Conservation (phyloP, 768 basidiomycete genomes). For the Dacryopinax spathularia region DNA sequence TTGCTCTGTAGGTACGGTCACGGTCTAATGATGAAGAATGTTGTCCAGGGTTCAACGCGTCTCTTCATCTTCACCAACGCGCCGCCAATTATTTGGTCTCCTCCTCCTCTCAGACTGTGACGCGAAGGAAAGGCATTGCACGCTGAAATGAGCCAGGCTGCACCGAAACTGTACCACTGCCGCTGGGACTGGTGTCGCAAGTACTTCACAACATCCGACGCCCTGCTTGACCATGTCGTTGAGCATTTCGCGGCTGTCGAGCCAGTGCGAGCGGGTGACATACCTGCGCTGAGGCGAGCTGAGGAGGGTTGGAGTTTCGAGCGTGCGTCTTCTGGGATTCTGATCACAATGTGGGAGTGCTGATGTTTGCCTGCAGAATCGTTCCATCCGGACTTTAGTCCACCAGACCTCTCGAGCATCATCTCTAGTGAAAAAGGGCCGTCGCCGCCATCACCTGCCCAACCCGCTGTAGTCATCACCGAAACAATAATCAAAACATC, state of each 20-base stretch:
- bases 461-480: not conserved
- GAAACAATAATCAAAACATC: not conserved
- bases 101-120: too few relatives aligned
- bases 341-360: not conserved
- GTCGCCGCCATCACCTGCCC: not conserved
- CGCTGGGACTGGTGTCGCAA: conserved; percentile 1
- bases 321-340: not conserved
- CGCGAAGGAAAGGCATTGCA: too few relatives aligned
- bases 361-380: not conserved
- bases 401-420: not conserved
- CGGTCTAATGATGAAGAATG: too few relatives aligned
- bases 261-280: not conserved
- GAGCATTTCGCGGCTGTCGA: not conserved
- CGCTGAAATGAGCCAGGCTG: not conserved
- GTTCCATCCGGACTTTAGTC: not conserved
- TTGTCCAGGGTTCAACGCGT: too few relatives aligned
- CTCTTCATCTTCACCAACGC: too few relatives aligned
- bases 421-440: not conserved
- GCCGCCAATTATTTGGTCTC: too few relatives aligned
- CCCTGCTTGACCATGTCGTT: not conserved
- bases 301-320: conserved; percentile 2
- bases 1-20: too few relatives aligned
- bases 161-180: not conserved
- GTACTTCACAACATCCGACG: not conserved
- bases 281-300: not conserved